Evolutionary conservation across 306 rosid genomes (phyloP).

Genomic region (Luffa aegyptiaca): DNA sequence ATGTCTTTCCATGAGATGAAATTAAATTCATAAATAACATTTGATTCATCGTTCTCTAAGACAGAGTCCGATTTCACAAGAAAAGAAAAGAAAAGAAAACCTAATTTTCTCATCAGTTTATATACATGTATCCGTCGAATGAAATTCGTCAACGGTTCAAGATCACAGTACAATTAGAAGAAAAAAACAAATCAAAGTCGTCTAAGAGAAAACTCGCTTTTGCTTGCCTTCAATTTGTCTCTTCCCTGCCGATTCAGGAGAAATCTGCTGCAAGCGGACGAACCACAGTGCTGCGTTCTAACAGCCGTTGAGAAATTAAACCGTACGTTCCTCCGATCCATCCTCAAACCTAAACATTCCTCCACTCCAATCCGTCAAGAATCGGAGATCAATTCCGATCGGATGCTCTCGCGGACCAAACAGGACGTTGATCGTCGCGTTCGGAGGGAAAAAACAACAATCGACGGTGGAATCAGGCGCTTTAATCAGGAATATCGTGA

Average conservation of each 20-base stretch:
- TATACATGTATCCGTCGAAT: conserved; percentile 5
- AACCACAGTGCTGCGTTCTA: neutral
- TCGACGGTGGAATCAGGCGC: neutral
- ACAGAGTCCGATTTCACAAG: neutral
- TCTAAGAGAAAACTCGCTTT: neutral
- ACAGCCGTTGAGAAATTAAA: neutral
- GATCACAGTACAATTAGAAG: neutral
- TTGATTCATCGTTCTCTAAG: neutral
- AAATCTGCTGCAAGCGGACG: neutral
- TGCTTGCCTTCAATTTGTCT: neutral
- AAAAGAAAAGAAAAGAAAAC: neutral
- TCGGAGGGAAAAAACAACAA: neutral
- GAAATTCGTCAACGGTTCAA: neutral
- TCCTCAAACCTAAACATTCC: neutral
- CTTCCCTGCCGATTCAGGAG: neutral
- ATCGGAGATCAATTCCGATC: neutral
- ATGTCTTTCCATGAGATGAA: neutral
- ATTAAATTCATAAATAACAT: neutral
- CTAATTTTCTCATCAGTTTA: neutral
- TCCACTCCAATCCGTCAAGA: neutral
- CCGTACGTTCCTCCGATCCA: neutral
- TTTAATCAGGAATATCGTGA: conserved; percentile 29
- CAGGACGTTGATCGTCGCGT: neutral
- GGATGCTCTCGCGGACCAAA: neutral
- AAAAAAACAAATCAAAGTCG: neutral